Evolutionary conservation across 1,139 yeast species (phyloP).

Genomic region (Geotrichum armillariae): DNA sequence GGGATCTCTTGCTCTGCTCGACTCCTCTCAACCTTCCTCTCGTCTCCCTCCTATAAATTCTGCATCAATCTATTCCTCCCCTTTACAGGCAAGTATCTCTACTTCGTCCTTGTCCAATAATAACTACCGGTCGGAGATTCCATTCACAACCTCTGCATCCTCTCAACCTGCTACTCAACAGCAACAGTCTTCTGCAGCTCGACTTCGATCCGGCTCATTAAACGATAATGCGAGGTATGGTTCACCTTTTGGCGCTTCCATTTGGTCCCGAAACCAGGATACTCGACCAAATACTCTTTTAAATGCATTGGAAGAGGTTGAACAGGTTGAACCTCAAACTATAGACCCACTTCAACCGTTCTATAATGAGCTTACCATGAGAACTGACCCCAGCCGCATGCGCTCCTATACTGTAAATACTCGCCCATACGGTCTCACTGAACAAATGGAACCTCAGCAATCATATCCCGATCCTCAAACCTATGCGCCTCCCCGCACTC

Average conservation of each 20-base stretch:
- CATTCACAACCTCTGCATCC: conserved; percentile 23
- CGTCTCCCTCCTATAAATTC: conserved; percentile 5
- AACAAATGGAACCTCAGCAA: conserved; percentile 25
- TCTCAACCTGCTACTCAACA: conserved; percentile 14
- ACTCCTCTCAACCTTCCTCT: conserved; percentile 30
- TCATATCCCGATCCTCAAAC: conserved; percentile 23
- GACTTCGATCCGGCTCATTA: conserved; percentile 40
- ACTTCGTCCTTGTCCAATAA: conserved; percentile 19
- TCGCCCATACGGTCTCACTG: conserved; percentile 29
- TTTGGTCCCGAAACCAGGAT: too few relatives aligned
- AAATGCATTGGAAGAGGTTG: conserved; percentile 23
- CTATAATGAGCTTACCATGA: conserved; percentile 34
- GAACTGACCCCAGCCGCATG: conserved; percentile 41
- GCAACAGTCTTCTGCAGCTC: conserved; percentile 22
- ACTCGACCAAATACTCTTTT: too few relatives aligned
- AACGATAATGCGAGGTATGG: conserved; percentile 32
- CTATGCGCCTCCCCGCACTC: conserved; percentile 18
- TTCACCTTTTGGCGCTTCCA: conserved; percentile 38
- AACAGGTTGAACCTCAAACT: conserved; percentile 21
- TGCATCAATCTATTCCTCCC: conserved; percentile 8
- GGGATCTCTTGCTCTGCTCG: conserved; percentile 37
- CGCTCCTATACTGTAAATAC: conserved; percentile 43
- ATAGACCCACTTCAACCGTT: conserved; percentile 40
- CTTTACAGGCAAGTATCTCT: conserved; percentile 22
- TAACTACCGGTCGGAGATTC: conserved; percentile 18